Percentiles rank a stretch among this genome's conserved stretches.
Evolutionary conservation across 78 protist genomes (phyloP).

Genomic region (Dictyostelium intermedium): DNA sequence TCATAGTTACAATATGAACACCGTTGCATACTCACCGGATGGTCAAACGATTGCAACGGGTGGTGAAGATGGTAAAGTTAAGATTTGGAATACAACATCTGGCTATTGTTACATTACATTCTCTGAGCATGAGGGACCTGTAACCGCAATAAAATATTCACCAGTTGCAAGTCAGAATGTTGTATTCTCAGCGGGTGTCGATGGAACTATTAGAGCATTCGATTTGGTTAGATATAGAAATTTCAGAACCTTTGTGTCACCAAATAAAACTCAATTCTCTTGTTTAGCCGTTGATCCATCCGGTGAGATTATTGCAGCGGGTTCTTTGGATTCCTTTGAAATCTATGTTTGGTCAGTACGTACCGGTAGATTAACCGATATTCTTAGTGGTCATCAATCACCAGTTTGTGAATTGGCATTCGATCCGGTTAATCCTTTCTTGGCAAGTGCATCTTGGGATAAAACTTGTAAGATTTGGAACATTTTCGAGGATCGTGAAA

Average conservation of each 20-base stretch:
- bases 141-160: conserved; percentile 81
- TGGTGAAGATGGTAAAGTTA: conserved; percentile 93
- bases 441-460: conserved; percentile 93
- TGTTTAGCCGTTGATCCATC: conserved; percentile 91
- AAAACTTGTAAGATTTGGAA: conserved; percentile 91
- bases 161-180: conserved; percentile 81
- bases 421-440: conserved; percentile 54
- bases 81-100: conserved; percentile 89
- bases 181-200: conserved; percentile 83
- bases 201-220: conserved; percentile 96
- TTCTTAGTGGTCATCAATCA: conserved; percentile 88
- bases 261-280: conserved; percentile 77
- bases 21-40: conserved; percentile 91
- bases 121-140: conserved; percentile 92
- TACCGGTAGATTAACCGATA: conserved; percentile 95
- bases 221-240: conserved; percentile 94
- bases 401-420: conserved; percentile 83
- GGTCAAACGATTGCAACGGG: conserved; percentile 92
- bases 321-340: conserved; percentile 84
- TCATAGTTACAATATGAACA: conserved; percentile 85
- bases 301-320: conserved; percentile 95
- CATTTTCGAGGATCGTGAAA: conserved; percentile 72
- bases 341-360: conserved; percentile 91
- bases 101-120: conserved; percentile 96
- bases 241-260: conserved; percentile 88